Percentiles rank a stretch among this genome's conserved stretches.
phyloP scores from a whole-genome alignment of 2,329 filamentous ascomycete species.

The Lecanicillium sp. region DNA sequence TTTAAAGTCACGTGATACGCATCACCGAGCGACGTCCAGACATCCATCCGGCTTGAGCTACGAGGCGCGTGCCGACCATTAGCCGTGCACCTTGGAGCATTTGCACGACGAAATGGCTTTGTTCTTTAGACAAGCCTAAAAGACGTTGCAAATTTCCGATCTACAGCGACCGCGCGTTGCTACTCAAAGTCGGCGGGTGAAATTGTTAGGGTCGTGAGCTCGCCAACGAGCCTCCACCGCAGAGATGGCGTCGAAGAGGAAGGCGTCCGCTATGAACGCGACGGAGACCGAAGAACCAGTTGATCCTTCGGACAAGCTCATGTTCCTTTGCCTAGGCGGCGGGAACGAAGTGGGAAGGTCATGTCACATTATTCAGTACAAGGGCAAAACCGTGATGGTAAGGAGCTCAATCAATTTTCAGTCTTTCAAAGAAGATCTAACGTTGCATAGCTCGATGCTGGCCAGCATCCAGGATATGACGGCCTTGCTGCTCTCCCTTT shows the following conservation, averaged over 20 bases:
- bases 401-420: constrained; percentile 9
- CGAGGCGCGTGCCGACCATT: constrained; percentile 15
- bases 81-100: constrained; percentile 11
- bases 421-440: constrained; percentile 1
- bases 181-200: background rate
- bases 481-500: constrained; percentile 89
- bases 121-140: background rate
- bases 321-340: constrained; percentile 87
- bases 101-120: background rate
- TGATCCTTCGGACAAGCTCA: constrained; percentile 87
- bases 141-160: no score
- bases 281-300: constrained; percentile 70
- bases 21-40: constrained; percentile 8
- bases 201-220: background rate
- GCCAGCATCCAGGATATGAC: constrained; percentile 93
- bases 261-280: constrained; percentile 66
- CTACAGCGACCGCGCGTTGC: background rate
- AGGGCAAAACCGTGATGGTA: constrained; percentile 98
- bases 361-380: constrained; percentile 97
- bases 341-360: constrained; percentile 96
- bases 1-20: constrained; percentile 34
- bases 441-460: constrained; percentile 71
- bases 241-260: constrained; percentile 87
- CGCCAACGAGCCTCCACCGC: constrained; percentile 6
- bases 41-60: background rate